Base-by-base conservation (phyloP, 495 filamentous ascomycete species). In the Penicillium goetzii region DNA sequence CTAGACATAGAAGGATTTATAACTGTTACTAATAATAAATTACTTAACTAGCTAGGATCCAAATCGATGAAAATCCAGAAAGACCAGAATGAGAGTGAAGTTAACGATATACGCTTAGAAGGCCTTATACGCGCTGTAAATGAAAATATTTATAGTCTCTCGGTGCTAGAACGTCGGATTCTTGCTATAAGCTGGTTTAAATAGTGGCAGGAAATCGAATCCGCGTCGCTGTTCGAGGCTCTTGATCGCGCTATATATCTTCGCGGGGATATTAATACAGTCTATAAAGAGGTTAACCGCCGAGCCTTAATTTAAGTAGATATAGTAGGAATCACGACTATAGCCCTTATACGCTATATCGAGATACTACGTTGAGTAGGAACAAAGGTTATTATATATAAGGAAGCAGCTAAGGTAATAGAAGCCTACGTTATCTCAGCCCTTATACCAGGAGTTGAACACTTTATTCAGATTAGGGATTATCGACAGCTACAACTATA, bases 371-470 rank as follows among this genome's bases (percentile, higher is more conserved):
- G 58, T 25, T 67, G 50, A 43, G 56, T 56, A 65, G 81, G 85
- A 7, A 75, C 80, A 26, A 85, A 88, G 61, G 78, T 67, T 12
- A 38, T 92, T 56, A 59, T 92, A 9, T 87, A 84, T 65, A 89
- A 92, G 72, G 89, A 92, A 70, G 89, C 89, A 11, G 89, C 82
- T 4, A 88, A 91, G 64, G 86, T 92, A 2, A 75, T 91, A 38
- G 89, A 92, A 63, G 76, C 85, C 0, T 88, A 91, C 67, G 74
- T 85, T 1, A 70, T 92, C 15, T 82, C 87, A 2, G 83, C 87
- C 3, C 67, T 92, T 4, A 72, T 91, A 23, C 89, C 88, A 0
- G 81, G 80, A 0, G 72, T 90, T 15, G 82, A 91, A 66, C 89
- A 92, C 66, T 74, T 78, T 36, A 89, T 91, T 61, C 79, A 86